phyloP scores from a whole-genome alignment of 768 basidiomycete genomes.

The Austroboletus eburneus region DNA sequence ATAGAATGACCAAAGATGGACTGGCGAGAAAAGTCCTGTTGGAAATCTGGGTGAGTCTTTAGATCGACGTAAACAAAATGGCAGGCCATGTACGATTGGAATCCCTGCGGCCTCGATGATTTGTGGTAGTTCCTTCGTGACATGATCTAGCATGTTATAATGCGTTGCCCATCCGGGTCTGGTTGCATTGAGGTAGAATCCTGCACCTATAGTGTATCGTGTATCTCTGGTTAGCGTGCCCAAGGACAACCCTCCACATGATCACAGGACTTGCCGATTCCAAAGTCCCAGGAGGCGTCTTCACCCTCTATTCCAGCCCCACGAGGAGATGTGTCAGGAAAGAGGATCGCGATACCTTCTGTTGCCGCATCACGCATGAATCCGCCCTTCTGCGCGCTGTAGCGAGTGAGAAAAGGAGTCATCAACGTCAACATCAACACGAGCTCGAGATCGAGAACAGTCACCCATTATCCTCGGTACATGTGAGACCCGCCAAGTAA shows the following conservation, averaged over 20 bases:
- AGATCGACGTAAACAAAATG: not conserved
- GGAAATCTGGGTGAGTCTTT: not conserved
- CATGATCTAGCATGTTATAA: conserved; percentile 87
- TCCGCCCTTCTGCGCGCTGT: conserved; percentile 87
- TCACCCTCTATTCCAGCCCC: conserved; percentile 86
- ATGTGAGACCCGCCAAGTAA: conserved; percentile 87
- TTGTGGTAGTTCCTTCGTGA: conserved; percentile 80
- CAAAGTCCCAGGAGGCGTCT: conserved; percentile 84
- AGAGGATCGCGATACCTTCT: conserved; percentile 81
- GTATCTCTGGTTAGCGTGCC: conserved; percentile 3
- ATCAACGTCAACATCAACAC: too few relatives aligned
- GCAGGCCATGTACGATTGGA: conserved; percentile 62
- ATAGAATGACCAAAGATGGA: conserved; percentile 97
- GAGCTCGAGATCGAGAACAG: not conserved
- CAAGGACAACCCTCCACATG: not conserved
- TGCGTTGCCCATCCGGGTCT: conserved; percentile 63
- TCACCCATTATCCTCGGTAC: conserved; percentile 92
- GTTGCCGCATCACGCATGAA: conserved; percentile 83
- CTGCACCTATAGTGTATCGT: conserved; percentile 51
- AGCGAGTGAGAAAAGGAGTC: not conserved
- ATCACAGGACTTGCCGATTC: conserved; percentile 52
- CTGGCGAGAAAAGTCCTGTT: conserved; percentile 74
- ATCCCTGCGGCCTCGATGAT: conserved; percentile 69
- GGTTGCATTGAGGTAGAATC: conserved; percentile 95
- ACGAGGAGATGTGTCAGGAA: conserved; percentile 94